Base-by-base conservation (phyloP, 805 yeast species). In the Yamadazyma phyllophila region DNA sequence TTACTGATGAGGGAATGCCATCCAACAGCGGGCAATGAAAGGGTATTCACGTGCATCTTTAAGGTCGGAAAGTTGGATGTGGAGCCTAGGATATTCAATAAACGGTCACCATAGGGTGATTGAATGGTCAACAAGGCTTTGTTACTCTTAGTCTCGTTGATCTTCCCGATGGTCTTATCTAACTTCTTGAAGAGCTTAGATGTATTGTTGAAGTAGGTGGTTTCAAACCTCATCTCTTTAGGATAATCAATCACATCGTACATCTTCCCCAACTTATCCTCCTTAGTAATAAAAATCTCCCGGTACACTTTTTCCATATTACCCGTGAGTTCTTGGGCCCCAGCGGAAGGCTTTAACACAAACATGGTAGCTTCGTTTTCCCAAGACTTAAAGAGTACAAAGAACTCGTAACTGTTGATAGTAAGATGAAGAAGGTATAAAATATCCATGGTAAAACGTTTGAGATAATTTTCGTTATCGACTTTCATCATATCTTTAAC, bases 1-100 rank as follows among this genome's bases (percentile, higher is more conserved):
- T 81, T 83, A 44, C 83, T 69, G 7, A 88, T 73, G 11, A 80
- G 68, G 1, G 78, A 62, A 60, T 88, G 94, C 96, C 97, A 90
- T 3, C 90, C 85, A 42, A 91, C 66, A 4, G 91, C 83, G 9
- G 92, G 90, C 26, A 86, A 62, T 1, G 80, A 67, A 14, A 80
- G 58, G 52, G 83, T 87, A 37, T 80, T 74, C 15, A 80, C 71
- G 14, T 75, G 70, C 77, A 86, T 76, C 46, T 74, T 75, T 31
- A 90, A 66, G 1, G 80, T 71, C 3, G 96, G 95, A 53, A 84
- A 74, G 15, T 78, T 82, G 7, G 67, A 48, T 3, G 82, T 55
- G 1, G 80, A 64, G 24, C 70, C 72, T 32, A 86, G 59, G 4
- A 73, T 54, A 43, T 69, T 73, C 39, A 71, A 48, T 2, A 89